Evolutionary conservation across 2,329 filamentous ascomycete species (phyloP).

Genomic region (Zasmidium angulare): DNA sequence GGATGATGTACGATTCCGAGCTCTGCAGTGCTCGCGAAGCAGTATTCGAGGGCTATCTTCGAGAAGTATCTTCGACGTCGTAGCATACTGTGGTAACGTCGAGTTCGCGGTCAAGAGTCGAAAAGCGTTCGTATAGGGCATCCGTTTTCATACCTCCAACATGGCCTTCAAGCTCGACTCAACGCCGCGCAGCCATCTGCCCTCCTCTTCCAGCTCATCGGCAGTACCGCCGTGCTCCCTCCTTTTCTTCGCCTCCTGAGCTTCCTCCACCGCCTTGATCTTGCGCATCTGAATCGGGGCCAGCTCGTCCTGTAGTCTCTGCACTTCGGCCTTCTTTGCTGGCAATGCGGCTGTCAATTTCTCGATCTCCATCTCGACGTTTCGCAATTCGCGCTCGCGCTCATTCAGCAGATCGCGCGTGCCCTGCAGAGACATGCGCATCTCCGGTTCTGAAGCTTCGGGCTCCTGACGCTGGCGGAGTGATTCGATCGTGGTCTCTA

Average conservation of each 20-base stretch:
- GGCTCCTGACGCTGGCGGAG: constrained; percentile 42
- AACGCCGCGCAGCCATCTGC: constrained; percentile 72
- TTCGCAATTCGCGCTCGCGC: constrained; percentile 42
- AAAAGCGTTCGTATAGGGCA: background rate
- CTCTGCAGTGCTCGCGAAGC: constrained; percentile 2
- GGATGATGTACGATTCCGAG: too few species aligned
- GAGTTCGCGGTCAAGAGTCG: background rate
- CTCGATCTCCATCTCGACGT: constrained; percentile 45
- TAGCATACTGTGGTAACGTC: background rate
- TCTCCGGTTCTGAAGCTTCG: constrained; percentile 37
- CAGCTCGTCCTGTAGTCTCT: constrained; percentile 67
- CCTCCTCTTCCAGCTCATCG: constrained; percentile 73
- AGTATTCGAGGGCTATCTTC: background rate
- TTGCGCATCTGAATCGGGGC: constrained; percentile 67
- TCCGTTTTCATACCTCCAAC: constrained; percentile 51
- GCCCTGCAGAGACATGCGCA: constrained; percentile 45
- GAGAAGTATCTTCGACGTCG: too few species aligned
- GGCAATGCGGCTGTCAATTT: constrained; percentile 61
- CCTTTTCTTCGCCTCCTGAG: constrained; percentile 68
- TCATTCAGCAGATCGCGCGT: constrained; percentile 42
- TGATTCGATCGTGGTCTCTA: constrained; percentile 51
- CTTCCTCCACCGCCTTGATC: constrained; percentile 63
- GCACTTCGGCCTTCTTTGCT: constrained; percentile 65
- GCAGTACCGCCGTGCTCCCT: constrained; percentile 67
- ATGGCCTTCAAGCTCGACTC: constrained; percentile 63